Percentiles rank a stretch among this genome's conserved stretches.
phyloP scores from a whole-genome alignment of 106 monocot genomes.

The Dendrobium nobile region DNA sequence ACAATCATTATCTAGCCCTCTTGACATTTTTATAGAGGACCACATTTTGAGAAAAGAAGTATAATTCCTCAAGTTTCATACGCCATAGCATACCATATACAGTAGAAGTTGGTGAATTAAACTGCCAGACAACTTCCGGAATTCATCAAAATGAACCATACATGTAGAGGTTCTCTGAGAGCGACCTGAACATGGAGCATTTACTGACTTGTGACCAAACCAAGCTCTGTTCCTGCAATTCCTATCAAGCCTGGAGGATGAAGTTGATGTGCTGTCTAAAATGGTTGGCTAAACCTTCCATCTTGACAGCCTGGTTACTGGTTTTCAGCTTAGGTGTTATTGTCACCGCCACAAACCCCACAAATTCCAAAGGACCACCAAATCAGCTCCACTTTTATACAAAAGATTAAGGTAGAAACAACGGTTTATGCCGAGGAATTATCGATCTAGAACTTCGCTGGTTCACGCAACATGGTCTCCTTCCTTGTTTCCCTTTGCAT shows the following conservation, averaged over 20 bases:
- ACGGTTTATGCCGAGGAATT: neutral
- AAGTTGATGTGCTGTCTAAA: neutral
- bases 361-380: neutral
- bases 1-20: neutral
- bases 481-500: neutral
- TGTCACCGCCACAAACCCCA: neutral
- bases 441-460: neutral
- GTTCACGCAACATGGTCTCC: neutral
- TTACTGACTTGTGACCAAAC: neutral
- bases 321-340: neutral
- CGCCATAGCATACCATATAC: neutral
- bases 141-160: constrained; percentile 2
- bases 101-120: neutral
- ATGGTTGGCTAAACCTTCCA: neutral
- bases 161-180: neutral
- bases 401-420: neutral
- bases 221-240: neutral
- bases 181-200: neutral
- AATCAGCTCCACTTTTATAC: neutral
- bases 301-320: constrained; percentile 4
- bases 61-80: neutral
- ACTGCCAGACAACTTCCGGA: neutral
- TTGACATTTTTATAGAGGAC: neutral
- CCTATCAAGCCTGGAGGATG: neutral
- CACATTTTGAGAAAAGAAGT: neutral